Evolutionary conservation across 2,329 filamentous ascomycete genomes (phyloP).

Genomic region (Lecanicillium sp.): DNA sequence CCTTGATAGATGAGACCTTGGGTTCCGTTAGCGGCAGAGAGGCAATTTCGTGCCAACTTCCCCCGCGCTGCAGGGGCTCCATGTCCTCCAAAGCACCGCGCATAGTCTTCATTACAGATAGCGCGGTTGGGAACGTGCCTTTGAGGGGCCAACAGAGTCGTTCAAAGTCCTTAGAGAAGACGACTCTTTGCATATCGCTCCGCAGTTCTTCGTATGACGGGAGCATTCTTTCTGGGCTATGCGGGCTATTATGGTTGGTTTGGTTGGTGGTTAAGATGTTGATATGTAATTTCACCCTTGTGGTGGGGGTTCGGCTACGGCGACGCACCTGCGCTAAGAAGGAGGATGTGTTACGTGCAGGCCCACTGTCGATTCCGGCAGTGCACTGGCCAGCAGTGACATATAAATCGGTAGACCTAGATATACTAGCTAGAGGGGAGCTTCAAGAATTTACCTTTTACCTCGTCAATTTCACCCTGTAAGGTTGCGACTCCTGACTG

Average conservation of each 20-base stretch:
- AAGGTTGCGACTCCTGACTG: too few relatives aligned
- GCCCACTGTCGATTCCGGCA: too few relatives aligned
- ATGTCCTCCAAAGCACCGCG: slow-evolving; percentile 5
- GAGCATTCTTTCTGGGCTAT: slow-evolving; percentile 1
- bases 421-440: too few relatives aligned
- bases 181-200: slow-evolving; percentile 2
- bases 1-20: slow-evolving; percentile 19
- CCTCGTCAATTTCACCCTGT: too few relatives aligned
- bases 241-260: background rate
- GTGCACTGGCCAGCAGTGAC: too few relatives aligned
- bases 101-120: slow-evolving; percentile 5
- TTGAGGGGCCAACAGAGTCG: slow-evolving; percentile 6
- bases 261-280: too few relatives aligned
- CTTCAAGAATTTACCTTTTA: too few relatives aligned
- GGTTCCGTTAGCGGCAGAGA: slow-evolving; percentile 18
- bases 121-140: slow-evolving; percentile 2
- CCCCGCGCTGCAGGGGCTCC: slow-evolving; percentile 4
- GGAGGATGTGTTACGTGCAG: too few relatives aligned
- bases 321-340: too few relatives aligned
- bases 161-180: slow-evolving; percentile 1
- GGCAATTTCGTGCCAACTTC: slow-evolving; percentile 18
- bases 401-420: too few relatives aligned
- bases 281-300: too few relatives aligned
- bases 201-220: slow-evolving; percentile 3
- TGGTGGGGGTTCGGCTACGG: too few relatives aligned